phyloP scores from a whole-genome alignment of 164 flowering plant genomes.

The Tetrastigma voinierianum region DNA sequence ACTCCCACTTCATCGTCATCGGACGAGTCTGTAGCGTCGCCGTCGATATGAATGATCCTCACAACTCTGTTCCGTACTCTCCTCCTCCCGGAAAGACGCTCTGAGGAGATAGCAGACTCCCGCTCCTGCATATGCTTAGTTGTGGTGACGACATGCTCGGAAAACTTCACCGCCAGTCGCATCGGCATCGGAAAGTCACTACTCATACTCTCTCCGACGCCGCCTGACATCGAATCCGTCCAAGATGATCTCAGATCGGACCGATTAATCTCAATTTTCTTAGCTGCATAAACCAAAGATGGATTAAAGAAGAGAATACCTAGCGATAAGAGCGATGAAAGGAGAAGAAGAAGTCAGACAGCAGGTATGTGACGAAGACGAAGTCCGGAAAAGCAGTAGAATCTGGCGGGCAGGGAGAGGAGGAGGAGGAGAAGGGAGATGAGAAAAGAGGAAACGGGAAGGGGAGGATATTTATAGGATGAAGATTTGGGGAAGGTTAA shows the following conservation, averaged over 20 bases:
- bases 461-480: not conserved
- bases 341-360: not conserved
- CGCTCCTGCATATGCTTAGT: slow-evolving; percentile 13
- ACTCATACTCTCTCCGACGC: no score
- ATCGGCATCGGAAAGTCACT: not conserved
- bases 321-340: not conserved
- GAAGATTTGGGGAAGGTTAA: not conserved
- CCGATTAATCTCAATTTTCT: no score
- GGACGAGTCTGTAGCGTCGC: slow-evolving; percentile 62
- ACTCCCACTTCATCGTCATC: slow-evolving; percentile 43
- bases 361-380: no score
- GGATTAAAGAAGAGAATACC: not conserved
- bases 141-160: slow-evolving; percentile 38
- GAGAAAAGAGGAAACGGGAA: not conserved
- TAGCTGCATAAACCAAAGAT: no score
- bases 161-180: slow-evolving; percentile 21
- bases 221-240: no score
- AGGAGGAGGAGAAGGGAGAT: not conserved
- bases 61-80: slow-evolving; percentile 25
- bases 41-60: slow-evolving; percentile 43
- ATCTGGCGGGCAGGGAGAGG: slow-evolving; percentile 4
- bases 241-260: no score
- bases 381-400: no score
- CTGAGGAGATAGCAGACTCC: not conserved
- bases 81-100: not conserved